Evolutionary conservation across 768 basidiomycete species (phyloP).

Genomic region (Mycena epipterygia): DNA sequence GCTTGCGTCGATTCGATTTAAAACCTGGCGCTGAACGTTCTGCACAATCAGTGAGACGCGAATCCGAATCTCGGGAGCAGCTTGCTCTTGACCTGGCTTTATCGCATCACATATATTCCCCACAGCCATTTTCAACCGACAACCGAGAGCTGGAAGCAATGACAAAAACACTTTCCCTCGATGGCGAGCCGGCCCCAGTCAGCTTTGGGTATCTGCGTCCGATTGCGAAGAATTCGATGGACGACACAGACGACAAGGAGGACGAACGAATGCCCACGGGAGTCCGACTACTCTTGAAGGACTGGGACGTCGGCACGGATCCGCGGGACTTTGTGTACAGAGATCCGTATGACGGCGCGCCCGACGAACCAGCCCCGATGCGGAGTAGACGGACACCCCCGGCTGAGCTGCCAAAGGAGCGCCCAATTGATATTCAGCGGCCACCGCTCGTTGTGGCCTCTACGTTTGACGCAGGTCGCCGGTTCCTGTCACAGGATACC

Average conservation of each 20-base stretch:
- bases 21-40: conserved; percentile 52
- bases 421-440: conserved; percentile 41
- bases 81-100: conserved; percentile 74
- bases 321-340: conserved; percentile 64
- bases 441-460: conserved; percentile 58
- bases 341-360: conserved; percentile 65
- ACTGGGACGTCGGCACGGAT: conserved; percentile 74
- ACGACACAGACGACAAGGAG: conserved; percentile 40
- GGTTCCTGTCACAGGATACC: conserved; percentile 35
- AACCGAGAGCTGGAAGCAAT: conserved; percentile 63
- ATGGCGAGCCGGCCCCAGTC: conserved; percentile 68
- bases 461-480: conserved; percentile 23
- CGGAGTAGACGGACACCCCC: conserved; percentile 4
- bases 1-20: conserved; percentile 61
- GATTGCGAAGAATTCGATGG: conserved; percentile 48
- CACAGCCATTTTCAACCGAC: conserved; percentile 52
- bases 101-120: conserved; percentile 69
- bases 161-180: conserved; percentile 71
- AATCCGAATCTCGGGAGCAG: conserved; percentile 71
- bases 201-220: conserved; percentile 76
- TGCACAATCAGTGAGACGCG: conserved; percentile 56
- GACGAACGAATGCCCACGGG: conserved; percentile 59
- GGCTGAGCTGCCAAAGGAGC: conserved; percentile 28
- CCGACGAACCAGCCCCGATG: conserved; percentile 33
- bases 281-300: conserved; percentile 73